These are phyloP conservation scores for Dillenia turbinata DNA, from an alignment of 164 flowering plant genomes.

Conservation along the genomic window DNA sequence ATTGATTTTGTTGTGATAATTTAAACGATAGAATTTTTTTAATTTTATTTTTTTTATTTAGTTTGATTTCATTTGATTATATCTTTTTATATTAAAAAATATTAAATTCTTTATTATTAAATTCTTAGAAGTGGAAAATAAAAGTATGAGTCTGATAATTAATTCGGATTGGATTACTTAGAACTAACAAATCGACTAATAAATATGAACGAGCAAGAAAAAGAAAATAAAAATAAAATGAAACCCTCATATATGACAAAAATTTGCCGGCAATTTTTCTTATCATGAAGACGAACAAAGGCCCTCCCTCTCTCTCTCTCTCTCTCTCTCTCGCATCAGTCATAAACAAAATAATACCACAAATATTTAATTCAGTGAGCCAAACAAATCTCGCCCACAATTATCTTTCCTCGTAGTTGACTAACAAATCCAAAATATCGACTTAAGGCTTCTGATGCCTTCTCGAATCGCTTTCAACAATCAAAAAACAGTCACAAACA, in stretches of 20 bases:
- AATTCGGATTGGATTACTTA: no score
- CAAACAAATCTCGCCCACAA: slow-evolving; percentile 2
- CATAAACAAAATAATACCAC: background rate
- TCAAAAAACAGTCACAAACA: background rate
- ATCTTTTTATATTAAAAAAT: no score
- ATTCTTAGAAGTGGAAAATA: no score
- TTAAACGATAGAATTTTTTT: no score
- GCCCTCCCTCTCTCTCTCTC: background rate
- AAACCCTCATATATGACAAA: slow-evolving; percentile 4
- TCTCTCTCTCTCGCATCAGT: background rate
- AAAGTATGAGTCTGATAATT: no score
- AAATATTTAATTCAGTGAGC: background rate
- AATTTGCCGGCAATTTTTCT: slow-evolving; percentile 13
- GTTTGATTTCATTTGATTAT: no score
- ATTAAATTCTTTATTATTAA: no score
- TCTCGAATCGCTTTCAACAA: slow-evolving; percentile 16
- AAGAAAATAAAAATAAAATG: background rate
- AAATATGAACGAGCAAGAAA: background rate
- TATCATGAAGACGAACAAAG: slow-evolving; percentile 20
- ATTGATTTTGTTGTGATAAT: no score
- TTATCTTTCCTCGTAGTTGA: slow-evolving; percentile 2
- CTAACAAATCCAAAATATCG: background rate
- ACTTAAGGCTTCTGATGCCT: background rate
- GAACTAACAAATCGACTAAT: background rate
- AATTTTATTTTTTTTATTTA: no score